phyloP scores from a whole-genome alignment of 345 rosid species.

The Citrus cavaleriei region DNA sequence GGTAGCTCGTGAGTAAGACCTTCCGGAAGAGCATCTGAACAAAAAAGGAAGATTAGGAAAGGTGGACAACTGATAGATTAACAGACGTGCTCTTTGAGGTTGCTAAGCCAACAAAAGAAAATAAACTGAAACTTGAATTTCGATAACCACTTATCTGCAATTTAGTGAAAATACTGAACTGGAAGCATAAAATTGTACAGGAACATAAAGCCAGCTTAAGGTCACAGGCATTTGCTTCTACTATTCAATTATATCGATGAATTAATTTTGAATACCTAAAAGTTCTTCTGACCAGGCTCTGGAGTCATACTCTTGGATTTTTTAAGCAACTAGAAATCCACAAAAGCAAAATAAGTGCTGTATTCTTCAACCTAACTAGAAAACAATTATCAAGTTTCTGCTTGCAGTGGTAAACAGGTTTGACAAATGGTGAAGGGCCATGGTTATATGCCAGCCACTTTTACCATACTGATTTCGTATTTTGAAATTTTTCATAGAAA shows the following conservation, averaged over 20 bases:
- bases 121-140: too few species aligned
- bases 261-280: not conserved
- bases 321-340: not conserved
- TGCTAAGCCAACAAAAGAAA: not conserved
- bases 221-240: not conserved
- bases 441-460: not conserved
- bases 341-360: not conserved
- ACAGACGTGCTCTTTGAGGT: not conserved
- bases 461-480: not conserved
- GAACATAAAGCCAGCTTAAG: not conserved
- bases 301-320: not conserved
- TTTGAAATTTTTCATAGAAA: too few species aligned
- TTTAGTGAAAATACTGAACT: not conserved
- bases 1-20: slow-evolving; percentile 91
- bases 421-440: not conserved
- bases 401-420: not conserved
- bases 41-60: not conserved
- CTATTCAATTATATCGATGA: not conserved
- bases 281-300: not conserved
- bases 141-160: too few species aligned
- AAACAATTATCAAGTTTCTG: not conserved
- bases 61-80: not conserved
- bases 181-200: not conserved
- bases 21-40: slow-evolving; percentile 69
- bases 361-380: not conserved